These are phyloP conservation scores for Cyclostephanos tholiformis DNA, from an alignment of 108 stramenopile genomes.

Conservation along the genomic window DNA sequence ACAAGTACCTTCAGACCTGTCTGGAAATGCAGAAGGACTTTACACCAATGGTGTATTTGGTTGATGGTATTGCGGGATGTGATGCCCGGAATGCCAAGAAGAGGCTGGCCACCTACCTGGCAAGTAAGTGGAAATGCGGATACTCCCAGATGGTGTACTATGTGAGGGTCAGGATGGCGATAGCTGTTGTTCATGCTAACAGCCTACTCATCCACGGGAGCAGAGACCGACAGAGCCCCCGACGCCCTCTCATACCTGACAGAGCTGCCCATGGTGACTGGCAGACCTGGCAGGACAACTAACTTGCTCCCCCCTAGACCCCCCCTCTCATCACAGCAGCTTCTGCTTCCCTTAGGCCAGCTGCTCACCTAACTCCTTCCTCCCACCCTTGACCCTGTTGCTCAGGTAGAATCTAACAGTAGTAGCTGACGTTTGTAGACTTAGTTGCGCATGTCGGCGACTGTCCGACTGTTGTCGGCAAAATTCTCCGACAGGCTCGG, in stretches of 20 bases:
- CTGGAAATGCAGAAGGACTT: constrained; percentile 25
- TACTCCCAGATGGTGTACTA: constrained; percentile 31
- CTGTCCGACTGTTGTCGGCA: too few relatives aligned
- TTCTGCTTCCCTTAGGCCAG: too few relatives aligned
- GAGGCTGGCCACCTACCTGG: constrained; percentile 8
- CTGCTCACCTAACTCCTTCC: too few relatives aligned
- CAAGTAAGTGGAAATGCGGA: constrained; percentile 23
- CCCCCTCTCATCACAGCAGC: too few relatives aligned
- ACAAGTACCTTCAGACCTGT: constrained; percentile 33
- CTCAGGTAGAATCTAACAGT: too few relatives aligned
- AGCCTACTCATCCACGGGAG: constrained; percentile 29
- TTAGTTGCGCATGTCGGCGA: too few relatives aligned
- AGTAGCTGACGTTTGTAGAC: too few relatives aligned
- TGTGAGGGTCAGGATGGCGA: constrained; percentile 23
- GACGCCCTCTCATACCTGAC: not conserved
- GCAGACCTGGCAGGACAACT: not conserved
- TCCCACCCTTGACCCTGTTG: too few relatives aligned
- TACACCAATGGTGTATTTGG: constrained; percentile 44
- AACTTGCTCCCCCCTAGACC: too few relatives aligned
- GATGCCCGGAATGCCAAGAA: constrained; percentile 28
- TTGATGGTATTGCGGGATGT: constrained; percentile 36
- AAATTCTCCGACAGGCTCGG: too few relatives aligned
- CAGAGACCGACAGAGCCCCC: not conserved
- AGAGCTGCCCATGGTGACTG: not conserved
- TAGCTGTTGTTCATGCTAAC: constrained; percentile 31